phyloP scores from a whole-genome alignment of 164 flowering plant genomes.

The Akebia trifoliata region DNA sequence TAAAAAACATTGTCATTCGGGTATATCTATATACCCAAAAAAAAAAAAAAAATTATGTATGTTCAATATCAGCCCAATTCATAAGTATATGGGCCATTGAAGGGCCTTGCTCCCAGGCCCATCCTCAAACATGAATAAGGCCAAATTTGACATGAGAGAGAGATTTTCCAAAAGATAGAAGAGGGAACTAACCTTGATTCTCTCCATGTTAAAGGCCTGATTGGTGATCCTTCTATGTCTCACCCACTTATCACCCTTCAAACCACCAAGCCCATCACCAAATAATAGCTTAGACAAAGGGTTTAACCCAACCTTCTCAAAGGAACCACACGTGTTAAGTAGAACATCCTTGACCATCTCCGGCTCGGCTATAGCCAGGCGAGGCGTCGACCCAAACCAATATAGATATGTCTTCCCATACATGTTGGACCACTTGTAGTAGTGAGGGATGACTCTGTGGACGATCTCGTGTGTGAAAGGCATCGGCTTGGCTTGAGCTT shows the following conservation, averaged over 20 bases:
- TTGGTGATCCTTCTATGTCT: slow-evolving; percentile 43
- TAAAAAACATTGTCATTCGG: no score
- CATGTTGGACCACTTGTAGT: slow-evolving; percentile 43
- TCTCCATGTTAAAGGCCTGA: slow-evolving; percentile 48
- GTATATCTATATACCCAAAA: no score
- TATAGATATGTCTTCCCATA: slow-evolving; percentile 59
- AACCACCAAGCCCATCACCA: slow-evolving; percentile 52
- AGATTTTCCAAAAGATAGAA: no score
- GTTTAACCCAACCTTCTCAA: slow-evolving; percentile 26
- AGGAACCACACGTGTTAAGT: slow-evolving; percentile 29
- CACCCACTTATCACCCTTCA: slow-evolving; percentile 58
- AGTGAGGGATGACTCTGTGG: slow-evolving; percentile 40
- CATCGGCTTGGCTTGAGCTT: slow-evolving; percentile 20
- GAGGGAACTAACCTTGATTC: slow-evolving; percentile 41
- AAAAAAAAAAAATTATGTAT: no score
- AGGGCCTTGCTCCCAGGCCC: no score
- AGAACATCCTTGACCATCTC: slow-evolving; percentile 55
- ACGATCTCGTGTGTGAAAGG: slow-evolving; percentile 23
- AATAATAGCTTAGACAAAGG: slow-evolving; percentile 42
- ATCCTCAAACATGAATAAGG: no score
- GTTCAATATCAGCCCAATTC: no score
- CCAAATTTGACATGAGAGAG: no score
- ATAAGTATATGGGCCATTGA: no score
- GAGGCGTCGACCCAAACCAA: slow-evolving; percentile 62
- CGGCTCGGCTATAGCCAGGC: slow-evolving; percentile 52